Evolutionary conservation across 2,329 filamentous ascomycete genomes (phyloP).

Genomic region (Ceratocystis alfenasii): DNA sequence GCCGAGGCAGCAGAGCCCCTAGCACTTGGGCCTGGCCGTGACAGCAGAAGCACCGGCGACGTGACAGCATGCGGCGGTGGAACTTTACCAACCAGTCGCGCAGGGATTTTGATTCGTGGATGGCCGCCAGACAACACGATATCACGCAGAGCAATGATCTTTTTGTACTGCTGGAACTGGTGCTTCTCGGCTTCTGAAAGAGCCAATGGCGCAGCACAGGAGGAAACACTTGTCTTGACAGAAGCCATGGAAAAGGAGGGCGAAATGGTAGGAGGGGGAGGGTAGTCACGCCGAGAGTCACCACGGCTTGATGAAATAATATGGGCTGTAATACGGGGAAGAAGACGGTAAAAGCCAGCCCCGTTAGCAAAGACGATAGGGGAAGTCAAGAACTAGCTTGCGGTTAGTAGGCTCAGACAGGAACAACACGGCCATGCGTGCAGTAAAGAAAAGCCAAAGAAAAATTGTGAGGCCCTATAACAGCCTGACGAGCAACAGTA

Average conservation of each 20-base stretch:
- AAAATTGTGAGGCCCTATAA: background rate
- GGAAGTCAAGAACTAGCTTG: background rate
- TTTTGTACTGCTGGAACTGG: slow-evolving; percentile 49
- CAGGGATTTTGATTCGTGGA: slow-evolving; percentile 46
- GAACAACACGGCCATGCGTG: background rate
- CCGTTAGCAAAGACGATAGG: background rate
- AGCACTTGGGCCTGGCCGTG: slow-evolving; percentile 2
- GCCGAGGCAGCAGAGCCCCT: background rate
- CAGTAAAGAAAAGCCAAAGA: background rate
- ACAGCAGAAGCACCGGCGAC: slow-evolving; percentile 10
- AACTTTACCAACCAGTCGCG: slow-evolving; percentile 29
- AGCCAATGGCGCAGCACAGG: background rate
- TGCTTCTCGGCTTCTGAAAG: slow-evolving; percentile 17
- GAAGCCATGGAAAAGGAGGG: background rate
- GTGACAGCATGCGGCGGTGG: slow-evolving; percentile 23
- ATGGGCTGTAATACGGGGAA: background rate
- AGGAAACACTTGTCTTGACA: background rate
- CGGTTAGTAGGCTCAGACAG: background rate
- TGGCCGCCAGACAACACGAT: slow-evolving; percentile 67
- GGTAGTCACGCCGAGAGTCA: background rate
- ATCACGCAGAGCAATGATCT: slow-evolving; percentile 70
- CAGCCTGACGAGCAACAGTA: background rate
- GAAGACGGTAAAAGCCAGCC: background rate
- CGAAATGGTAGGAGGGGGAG: background rate
- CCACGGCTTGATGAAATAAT: background rate